Evolutionary conservation across 2,329 filamentous ascomycete genomes (phyloP).

Genomic region (Gnomoniopsis smithogilvyi): DNA sequence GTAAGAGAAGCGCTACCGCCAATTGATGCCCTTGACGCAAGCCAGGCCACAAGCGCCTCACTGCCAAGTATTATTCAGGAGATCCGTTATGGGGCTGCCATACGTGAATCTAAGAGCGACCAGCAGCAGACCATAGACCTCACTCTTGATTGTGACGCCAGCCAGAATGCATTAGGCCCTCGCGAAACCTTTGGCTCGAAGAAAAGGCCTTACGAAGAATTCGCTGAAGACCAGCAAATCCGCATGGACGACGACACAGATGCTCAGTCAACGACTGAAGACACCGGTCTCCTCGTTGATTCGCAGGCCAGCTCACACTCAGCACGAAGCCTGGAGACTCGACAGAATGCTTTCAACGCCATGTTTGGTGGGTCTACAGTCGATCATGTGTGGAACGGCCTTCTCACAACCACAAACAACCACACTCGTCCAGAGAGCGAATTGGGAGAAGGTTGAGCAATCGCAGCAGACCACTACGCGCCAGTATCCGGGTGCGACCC

Average conservation of each 20-base stretch:
- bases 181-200: neutral
- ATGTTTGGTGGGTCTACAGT: constrained; percentile 24
- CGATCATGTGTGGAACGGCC: constrained; percentile 23
- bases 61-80: neutral
- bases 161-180: neutral
- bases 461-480: neutral
- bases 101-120: too few relatives aligned
- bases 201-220: constrained; percentile 7
- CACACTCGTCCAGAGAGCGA: constrained; percentile 35
- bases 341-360: constrained; percentile 29
- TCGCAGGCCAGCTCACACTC: constrained; percentile 32
- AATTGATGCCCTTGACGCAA: neutral
- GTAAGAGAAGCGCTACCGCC: too few relatives aligned
- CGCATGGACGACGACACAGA: neutral
- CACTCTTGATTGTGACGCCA: neutral
- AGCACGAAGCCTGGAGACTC: constrained; percentile 24
- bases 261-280: neutral
- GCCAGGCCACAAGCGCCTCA: neutral
- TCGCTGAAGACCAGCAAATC: neutral
- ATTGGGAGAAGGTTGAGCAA: constrained; percentile 24
- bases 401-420: constrained; percentile 37
- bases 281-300: constrained; percentile 17
- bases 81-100: too few relatives aligned
- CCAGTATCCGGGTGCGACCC: neutral
- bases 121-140: constrained; percentile 9